Evolutionary conservation across 768 basidiomycete species (phyloP).

Genomic region (Lentinula sp.): DNA sequence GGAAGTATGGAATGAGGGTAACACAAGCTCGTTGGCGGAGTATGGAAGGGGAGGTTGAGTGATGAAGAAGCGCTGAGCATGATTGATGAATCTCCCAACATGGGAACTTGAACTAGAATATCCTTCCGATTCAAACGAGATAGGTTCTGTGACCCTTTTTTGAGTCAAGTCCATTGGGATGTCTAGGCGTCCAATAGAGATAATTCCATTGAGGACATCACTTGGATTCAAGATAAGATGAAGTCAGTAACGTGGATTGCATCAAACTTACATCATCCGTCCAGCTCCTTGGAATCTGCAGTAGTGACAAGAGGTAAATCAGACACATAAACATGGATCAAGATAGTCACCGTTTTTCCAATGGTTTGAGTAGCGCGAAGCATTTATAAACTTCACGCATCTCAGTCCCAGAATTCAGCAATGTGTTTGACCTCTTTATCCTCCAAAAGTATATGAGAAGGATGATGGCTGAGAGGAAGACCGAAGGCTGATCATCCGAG

Average conservation of each 20-base stretch:
- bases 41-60: not conserved
- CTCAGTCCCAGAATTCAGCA: slow-evolving; percentile 34
- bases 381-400: slow-evolving; percentile 50
- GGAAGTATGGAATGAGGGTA: not conserved
- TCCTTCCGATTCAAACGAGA: not conserved
- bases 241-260: not conserved
- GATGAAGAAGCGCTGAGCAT: not conserved
- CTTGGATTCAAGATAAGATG: not conserved
- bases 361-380: not conserved
- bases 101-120: not conserved
- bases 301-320: not conserved
- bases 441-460: slow-evolving; percentile 44
- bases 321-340: not conserved
- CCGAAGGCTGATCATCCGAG: not conserved
- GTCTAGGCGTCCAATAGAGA: not conserved
- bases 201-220: not conserved
- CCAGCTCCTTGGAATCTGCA: slow-evolving; percentile 41
- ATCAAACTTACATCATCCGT: slow-evolving; percentile 34
- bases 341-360: not conserved
- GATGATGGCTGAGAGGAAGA: slow-evolving; percentile 38
- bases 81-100: not conserved
- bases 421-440: slow-evolving; percentile 32
- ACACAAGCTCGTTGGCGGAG: not conserved
- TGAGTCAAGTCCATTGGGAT: not conserved
- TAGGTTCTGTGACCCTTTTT: not conserved